Percentiles rank a stretch among this genome's conserved stretches.
Evolutionary conservation across 169 alveolate genomes (phyloP).

Genomic region (Besnoitia besnoiti): DNA sequence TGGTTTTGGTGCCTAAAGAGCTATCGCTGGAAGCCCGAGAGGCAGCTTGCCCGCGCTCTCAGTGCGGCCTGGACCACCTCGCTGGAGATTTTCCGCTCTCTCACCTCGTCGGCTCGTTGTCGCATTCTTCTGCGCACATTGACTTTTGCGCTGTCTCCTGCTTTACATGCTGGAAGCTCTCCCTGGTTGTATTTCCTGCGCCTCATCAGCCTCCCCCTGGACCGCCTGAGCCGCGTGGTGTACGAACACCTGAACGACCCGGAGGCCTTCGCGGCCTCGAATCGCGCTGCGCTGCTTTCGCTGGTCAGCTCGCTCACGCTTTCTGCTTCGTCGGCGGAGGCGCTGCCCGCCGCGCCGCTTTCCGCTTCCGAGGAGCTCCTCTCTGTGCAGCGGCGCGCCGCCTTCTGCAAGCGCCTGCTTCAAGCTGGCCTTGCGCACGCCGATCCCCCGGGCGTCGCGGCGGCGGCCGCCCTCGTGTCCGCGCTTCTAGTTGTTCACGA

Average conservation of each 20-base stretch:
- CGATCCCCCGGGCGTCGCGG: neutral
- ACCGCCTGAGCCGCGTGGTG: constrained; percentile 24
- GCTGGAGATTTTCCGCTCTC: no score
- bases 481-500: neutral
- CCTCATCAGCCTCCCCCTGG: neutral
- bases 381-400: neutral
- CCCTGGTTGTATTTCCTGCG: neutral
- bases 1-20: no score
- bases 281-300: neutral
- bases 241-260: constrained; percentile 23
- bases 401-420: neutral
- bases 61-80: no score
- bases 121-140: no score
- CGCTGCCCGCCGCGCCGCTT: neutral
- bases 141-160: no score
- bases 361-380: neutral
- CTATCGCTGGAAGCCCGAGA: no score
- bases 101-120: no score
- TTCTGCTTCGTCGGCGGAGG: neutral
- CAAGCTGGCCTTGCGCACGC: neutral
- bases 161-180: no score
- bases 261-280: neutral
- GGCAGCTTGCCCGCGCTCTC: no score
- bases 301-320: neutral
- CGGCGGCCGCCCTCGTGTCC: neutral